A percentile compares a stretch with the other conserved stretches of the same genome.
phyloP scores from a whole-genome alignment of 2,329 filamentous ascomycete genomes.

The Zymoseptoria crescenta region DNA sequence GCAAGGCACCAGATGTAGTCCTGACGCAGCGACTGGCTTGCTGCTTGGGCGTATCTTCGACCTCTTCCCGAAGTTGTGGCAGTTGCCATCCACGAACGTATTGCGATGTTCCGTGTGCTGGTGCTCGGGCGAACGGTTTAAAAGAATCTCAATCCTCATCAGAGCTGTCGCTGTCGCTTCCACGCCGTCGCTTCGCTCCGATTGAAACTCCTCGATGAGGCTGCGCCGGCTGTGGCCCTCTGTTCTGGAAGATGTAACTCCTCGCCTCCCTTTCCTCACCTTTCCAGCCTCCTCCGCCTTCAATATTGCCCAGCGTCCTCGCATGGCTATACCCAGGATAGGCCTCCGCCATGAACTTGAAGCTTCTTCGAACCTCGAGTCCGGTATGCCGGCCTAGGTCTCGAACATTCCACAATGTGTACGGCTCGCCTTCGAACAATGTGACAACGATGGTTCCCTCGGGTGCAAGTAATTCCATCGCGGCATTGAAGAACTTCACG shows the following conservation, averaged over 20 bases:
- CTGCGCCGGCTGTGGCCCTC: not conserved
- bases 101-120: not conserved
- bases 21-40: too few species aligned
- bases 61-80: too few species aligned
- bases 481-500: slow-evolving; percentile 57
- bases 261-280: slow-evolving; percentile 41
- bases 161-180: not conserved
- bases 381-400: slow-evolving; percentile 76
- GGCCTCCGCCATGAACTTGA: slow-evolving; percentile 55
- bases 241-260: slow-evolving; percentile 40
- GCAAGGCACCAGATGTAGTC: too few species aligned
- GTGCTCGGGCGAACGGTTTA: slow-evolving; percentile 13
- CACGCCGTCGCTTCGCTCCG: not conserved
- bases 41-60: too few species aligned
- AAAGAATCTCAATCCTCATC: not conserved
- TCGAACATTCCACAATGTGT: slow-evolving; percentile 89
- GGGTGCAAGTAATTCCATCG: slow-evolving; percentile 45
- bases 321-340: slow-evolving; percentile 72
- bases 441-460: slow-evolving; percentile 66
- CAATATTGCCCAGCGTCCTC: slow-evolving; percentile 56
- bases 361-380: slow-evolving; percentile 62
- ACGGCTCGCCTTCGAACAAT: slow-evolving; percentile 87
- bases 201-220: not conserved
- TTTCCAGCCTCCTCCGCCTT: slow-evolving; percentile 41
- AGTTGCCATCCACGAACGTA: too few species aligned